Percentiles rank a stretch among this genome's conserved stretches.
Conservation (phyloP, 257 asterid genomes). For the Ajuga chamaepitys region DNA sequence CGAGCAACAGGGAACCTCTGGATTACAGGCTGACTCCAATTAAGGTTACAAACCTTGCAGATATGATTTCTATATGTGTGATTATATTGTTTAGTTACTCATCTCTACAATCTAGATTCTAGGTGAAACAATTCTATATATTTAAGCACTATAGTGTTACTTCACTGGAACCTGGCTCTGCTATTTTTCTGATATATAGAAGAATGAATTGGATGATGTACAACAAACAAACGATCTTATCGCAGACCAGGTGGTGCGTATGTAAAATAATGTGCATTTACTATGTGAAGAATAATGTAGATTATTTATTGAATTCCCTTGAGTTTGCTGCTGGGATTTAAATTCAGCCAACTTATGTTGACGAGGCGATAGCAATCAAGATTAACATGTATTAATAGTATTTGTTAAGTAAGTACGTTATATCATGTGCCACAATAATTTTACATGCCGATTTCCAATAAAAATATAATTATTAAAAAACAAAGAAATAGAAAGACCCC, state of each 20-base stretch:
- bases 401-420: background rate
- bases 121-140: background rate
- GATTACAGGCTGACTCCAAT: background rate
- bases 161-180: too few species aligned
- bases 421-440: background rate
- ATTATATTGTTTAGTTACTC: background rate
- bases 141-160: background rate
- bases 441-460: background rate
- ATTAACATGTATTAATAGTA: too few species aligned
- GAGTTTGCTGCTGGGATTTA: background rate
- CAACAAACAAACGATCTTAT: background rate
- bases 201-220: background rate
- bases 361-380: background rate
- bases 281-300: background rate
- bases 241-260: too few species aligned
- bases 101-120: background rate
- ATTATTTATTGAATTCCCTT: background rate
- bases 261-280: too few species aligned
- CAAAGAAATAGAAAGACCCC: background rate
- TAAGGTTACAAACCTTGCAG: conserved; percentile 11
- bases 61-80: background rate
- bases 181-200: background rate
- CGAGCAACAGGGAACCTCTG: background rate
- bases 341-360: background rate
- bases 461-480: background rate